Base-by-base conservation (phyloP, 1,284 basidiomycete genomes). In the Cryptococcus neoformans region DNA sequence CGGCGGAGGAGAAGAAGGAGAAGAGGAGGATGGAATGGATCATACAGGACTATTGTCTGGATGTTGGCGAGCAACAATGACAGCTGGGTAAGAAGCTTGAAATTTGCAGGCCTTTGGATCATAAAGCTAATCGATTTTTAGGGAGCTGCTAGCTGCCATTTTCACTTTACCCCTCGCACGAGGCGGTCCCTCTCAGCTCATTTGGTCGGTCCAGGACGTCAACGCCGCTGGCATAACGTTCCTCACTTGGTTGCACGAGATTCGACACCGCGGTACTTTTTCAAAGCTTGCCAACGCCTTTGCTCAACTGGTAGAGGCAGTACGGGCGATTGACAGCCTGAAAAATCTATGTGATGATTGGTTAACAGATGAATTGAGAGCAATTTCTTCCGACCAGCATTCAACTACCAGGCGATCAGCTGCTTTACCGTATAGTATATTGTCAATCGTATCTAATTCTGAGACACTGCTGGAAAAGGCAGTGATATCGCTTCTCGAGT, bases 241-340 rank as follows among this genome's bases (percentile, higher is more conserved):
- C 55, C 60, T 75, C 12, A 58, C 56, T 1, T 78, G 77, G 77
- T 56, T 78, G 58, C 71, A 74, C 46, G 74, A 76, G 57, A 72
- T 78, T 46, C 69, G 75, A 28, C 77, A 78, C 59, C 62, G 74
- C 6, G 77, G 75, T 3, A 76, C 75, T 0, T 78, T 77, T 55
- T 70, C 75, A 1, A 69, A 67, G 49, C 69, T 78, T 37, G 69
- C 72, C 1, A 50, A 53, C 1, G 70, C 72, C 1, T 72, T 77
- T 48, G 71, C 65, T 2, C 53, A 55, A 0, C 57, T 78, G 2
- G 68, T 76, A 8, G 68, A 71, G 6, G 63, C 58, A 1, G 63
- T 73, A 45, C 62, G 67, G 50, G 38, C 55, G 0, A 39, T 55
- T 10, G 38, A 51, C 9, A 54, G 55, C 1, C 48, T 71, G 3